These are phyloP conservation scores for Apiospora koreana DNA, from an alignment of 2,329 filamentous ascomycete species.

Conservation along the genomic window DNA sequence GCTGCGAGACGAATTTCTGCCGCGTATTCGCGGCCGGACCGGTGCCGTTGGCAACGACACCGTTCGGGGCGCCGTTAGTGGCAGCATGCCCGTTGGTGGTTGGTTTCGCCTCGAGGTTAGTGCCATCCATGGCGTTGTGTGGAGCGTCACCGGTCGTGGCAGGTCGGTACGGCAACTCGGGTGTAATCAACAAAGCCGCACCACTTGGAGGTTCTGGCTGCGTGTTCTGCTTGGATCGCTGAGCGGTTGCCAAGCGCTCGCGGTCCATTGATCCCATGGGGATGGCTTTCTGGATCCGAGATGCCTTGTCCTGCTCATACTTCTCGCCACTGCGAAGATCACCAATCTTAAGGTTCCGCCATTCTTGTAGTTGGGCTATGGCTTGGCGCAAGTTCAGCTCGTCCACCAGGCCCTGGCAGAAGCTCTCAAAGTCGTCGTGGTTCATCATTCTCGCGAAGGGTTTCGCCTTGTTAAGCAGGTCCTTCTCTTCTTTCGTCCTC, in stretches of 20 bases:
- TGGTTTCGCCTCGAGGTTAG: conserved; percentile 54
- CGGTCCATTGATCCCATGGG: conserved; percentile 84
- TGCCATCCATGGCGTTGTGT: conserved; percentile 28
- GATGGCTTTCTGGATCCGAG: conserved; percentile 67
- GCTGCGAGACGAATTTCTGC: conserved; percentile 55
- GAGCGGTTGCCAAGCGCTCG: conserved; percentile 73
- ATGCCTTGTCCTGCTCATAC: conserved; percentile 86
- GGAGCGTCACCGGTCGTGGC: conserved; percentile 27
- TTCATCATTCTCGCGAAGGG: conserved; percentile 98
- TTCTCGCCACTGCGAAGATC: conserved; percentile 86
- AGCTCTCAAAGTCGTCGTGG: conserved; percentile 81
- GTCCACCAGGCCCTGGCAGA: conserved; percentile 83
- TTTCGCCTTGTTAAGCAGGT: conserved; percentile 89
- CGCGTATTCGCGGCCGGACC: conserved; percentile 45
- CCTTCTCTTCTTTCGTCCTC: conserved; percentile 90
- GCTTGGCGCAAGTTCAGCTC: conserved; percentile 90
- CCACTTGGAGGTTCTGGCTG: conserved; percentile 72
- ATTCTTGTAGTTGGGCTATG: conserved; percentile 89
- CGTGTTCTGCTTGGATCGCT: conserved; percentile 67
- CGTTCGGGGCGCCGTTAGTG: conserved; percentile 32
- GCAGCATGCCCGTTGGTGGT: conserved; percentile 52
- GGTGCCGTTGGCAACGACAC: conserved; percentile 38
- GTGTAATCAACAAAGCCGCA: conserved; percentile 74
- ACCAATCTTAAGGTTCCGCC: conserved; percentile 81
- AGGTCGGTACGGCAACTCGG: conserved; percentile 70